Base-by-base conservation (phyloP, 805 yeast genomes). In the Vanderwaltozyma verrucispora region DNA sequence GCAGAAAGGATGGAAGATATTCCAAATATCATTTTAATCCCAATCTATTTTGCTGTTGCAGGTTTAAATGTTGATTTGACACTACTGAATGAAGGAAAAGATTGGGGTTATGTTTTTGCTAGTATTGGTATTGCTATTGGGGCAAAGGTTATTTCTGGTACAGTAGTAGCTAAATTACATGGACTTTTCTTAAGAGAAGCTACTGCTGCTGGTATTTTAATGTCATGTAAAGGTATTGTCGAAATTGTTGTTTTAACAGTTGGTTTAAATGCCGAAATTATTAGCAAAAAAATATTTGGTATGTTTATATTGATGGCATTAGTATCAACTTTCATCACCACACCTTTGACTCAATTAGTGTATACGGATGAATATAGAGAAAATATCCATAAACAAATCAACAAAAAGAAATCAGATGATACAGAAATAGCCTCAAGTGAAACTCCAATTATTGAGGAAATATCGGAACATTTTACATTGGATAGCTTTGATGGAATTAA, bases 221-320 rank as follows among this genome's bases (percentile, higher is more conserved):
- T 83, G 92, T 80, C 89, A 6, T 83, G 94, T 68, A 83, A 83
- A 59, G 94, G 94, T 59, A 80, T 82, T 45, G 92, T 82, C 18
- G 94, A 82, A 59, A 78, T 82, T 54, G 88, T 82, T 30, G 92
- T 82, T 16, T 64, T 82, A 45, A 76, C 74, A 30, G 75, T 80
- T 18, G 94, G 94, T 34, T 65, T 81, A 38, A 75, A 72, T 43
- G 81, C 92, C 5, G 72, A 73, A 0, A 83, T 83, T 37, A 74
- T 83, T 35, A 65, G 75, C 4, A 67, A 69, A 39, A 75, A 72
- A 43, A 76, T 77, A 1, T 83, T 74, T 54, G 78, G 88, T 14
- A 83, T 83, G 88, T 81, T 83, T 52, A 74, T 83, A 39, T 74
- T 83, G 28, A 83, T 83, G 94, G 87, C 94, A 0, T 64, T 83